Base-by-base conservation (phyloP, 2,329 filamentous ascomycete genomes). In the Fusarium annulatum region DNA sequence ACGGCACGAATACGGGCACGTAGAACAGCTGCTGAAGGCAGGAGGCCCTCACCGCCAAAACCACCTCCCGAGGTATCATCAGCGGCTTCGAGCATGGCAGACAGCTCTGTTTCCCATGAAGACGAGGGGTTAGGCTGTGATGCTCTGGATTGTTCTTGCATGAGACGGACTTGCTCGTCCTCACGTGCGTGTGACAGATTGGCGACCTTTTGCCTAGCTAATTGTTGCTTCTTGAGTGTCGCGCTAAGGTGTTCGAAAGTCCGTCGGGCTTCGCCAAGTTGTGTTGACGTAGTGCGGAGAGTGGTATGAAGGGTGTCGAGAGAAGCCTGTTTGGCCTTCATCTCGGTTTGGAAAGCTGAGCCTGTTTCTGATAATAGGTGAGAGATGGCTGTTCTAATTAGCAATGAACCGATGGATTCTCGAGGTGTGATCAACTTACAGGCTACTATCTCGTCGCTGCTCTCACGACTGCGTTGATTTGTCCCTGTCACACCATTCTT, bases 221-320 rank as follows among this genome's bases (percentile, higher is more conserved):
- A 81, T 84, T 90, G 84, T 88, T 89, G 89, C 84, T 82, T 91
- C 84, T 82, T 91, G 30, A 91, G 86, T 42, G 90, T 90, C 9
- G 88, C 86, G 67, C 93, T 92, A 16, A 97, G 84, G 14, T 89
- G 87, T 67, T 97, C 93, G 7, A 97, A 85, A 28, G 88, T 89
- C 63, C 92, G 91, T 61, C 94, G 91, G 61, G 95, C 92, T 61
- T 95, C 92, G 73, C 92, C 91, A 38, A 97, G 89, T 69, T 93
- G 90, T 26, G 92, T 88, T 3, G 95, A 96, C 4, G 94, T 92
- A 64, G 94, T 92, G 55, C 94, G 92, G 58, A 99, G 91, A 33
- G 92, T 91, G 46, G 89, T 86, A 81, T 98, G 96, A 41, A 97
- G 90, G 21, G 91, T 88, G 79, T 98, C 95, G 61, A 98, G 92